These are phyloP conservation scores for Xylariales sp. DNA, from an alignment of 2,329 filamentous ascomycete genomes.

Conservation along the genomic window DNA sequence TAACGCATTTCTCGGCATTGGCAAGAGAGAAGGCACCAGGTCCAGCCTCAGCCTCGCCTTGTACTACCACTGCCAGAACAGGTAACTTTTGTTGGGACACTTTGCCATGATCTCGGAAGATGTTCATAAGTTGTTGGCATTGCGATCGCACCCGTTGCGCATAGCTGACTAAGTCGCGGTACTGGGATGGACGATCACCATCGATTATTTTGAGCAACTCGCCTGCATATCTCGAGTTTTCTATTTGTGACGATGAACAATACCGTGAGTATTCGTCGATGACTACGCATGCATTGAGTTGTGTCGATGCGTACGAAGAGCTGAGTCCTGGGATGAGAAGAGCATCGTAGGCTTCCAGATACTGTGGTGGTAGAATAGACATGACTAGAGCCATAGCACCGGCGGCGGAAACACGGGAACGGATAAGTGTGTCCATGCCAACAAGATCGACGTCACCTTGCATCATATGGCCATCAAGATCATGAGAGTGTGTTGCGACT, in stretches of 20 bases:
- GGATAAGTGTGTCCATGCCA: slow-evolving; percentile 86
- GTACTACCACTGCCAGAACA: slow-evolving; percentile 86
- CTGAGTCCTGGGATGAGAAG: slow-evolving; percentile 73
- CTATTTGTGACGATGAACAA: slow-evolving; percentile 56
- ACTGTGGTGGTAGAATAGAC: slow-evolving; percentile 75
- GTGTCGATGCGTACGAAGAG: slow-evolving; percentile 84
- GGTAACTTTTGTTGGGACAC: slow-evolving; percentile 81
- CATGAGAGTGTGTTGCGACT: slow-evolving; percentile 78
- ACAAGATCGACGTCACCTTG: slow-evolving; percentile 96
- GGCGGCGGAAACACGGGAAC: slow-evolving; percentile 88
- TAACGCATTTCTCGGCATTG: slow-evolving; percentile 88
- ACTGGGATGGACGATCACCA: slow-evolving; percentile 81
- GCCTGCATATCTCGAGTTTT: slow-evolving; percentile 70
- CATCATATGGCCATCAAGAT: slow-evolving; percentile 98
- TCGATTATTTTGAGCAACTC: slow-evolving; percentile 82
- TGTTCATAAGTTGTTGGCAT: slow-evolving; percentile 87
- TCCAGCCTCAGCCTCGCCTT: slow-evolving; percentile 91
- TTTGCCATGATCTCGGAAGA: slow-evolving; percentile 92
- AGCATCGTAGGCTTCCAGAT: slow-evolving; percentile 72
- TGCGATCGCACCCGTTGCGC: slow-evolving; percentile 90
- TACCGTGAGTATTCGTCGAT: slow-evolving; percentile 88
- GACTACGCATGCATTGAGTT: slow-evolving; percentile 83
- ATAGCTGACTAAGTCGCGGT: slow-evolving; percentile 90
- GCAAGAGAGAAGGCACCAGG: slow-evolving; percentile 90
- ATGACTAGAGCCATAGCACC: slow-evolving; percentile 88